phyloP scores from a whole-genome alignment of 2,329 filamentous ascomycete genomes.

The Hymenotorrendiella dingleyae region DNA sequence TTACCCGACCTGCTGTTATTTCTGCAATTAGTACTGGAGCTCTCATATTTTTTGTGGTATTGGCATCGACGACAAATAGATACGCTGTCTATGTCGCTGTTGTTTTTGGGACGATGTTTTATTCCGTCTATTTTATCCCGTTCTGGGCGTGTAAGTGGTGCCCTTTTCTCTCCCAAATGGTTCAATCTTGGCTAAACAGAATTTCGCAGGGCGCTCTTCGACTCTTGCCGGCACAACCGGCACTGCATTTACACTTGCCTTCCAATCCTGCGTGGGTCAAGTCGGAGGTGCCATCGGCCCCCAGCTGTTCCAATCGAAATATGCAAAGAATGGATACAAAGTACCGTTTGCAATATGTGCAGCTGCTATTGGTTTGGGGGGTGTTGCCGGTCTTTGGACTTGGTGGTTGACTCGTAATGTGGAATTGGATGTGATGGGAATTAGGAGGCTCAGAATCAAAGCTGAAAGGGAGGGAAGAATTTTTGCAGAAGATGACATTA shows the following conservation, averaged over 20 bases:
- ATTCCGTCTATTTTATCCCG: conserved; percentile 38
- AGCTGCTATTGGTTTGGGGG: conserved; percentile 31
- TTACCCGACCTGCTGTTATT: conserved; percentile 36
- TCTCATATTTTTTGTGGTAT: conserved; percentile 39
- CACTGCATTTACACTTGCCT: conserved; percentile 38
- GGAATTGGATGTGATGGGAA: conserved; percentile 34
- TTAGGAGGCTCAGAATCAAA: conserved; percentile 28
- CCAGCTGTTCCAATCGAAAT: conserved; percentile 38
- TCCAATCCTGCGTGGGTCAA: conserved; percentile 39
- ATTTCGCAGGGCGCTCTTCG: conserved; percentile 32
- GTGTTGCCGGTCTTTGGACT: conserved; percentile 35
- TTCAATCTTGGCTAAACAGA: not conserved
- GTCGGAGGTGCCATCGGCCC: conserved; percentile 41
- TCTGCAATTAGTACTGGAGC: conserved; percentile 37
- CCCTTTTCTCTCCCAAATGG: not conserved
- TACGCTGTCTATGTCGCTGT: conserved; percentile 39
- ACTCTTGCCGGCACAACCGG: conserved; percentile 38
- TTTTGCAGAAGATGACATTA: conserved; percentile 29
- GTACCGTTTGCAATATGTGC: conserved; percentile 34
- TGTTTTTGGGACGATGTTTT: conserved; percentile 39
- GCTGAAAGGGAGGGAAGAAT: conserved; percentile 25
- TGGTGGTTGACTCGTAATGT: conserved; percentile 38
- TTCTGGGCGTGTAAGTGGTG: conserved; percentile 37
- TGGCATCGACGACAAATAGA: conserved; percentile 34
- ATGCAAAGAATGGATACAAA: conserved; percentile 37